Evolutionary conservation across 1,139 yeast genomes (phyloP).

Genomic region (Kodamaea sp.): DNA sequence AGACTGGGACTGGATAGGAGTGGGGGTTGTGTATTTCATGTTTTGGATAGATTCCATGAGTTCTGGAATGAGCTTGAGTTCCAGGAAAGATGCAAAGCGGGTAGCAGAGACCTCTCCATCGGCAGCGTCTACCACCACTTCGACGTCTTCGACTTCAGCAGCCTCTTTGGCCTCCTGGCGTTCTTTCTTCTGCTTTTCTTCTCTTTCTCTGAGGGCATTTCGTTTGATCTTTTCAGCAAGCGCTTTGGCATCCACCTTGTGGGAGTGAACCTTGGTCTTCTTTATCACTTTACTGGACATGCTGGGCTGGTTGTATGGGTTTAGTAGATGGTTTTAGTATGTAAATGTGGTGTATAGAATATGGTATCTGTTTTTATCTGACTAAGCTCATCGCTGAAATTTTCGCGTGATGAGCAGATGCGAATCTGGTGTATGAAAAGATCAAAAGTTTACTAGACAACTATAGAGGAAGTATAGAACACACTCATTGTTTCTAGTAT

Average conservation of each 20-base stretch:
- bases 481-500: too few relatives aligned
- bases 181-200: constrained; percentile 20
- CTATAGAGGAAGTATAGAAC: too few relatives aligned
- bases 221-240: constrained; percentile 55
- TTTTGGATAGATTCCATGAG: constrained; percentile 75
- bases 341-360: too few relatives aligned
- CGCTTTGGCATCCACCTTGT: constrained; percentile 22
- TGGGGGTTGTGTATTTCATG: constrained; percentile 66
- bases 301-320: too few relatives aligned
- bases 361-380: too few relatives aligned
- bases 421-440: too few relatives aligned
- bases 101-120: constrained; percentile 7
- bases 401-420: too few relatives aligned
- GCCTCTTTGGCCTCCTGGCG: constrained; percentile 23
- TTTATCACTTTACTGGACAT: constrained; percentile 15
- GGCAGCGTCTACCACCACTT: constrained; percentile 18
- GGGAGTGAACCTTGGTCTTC: constrained; percentile 9
- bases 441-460: too few relatives aligned
- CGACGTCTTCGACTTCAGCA: constrained; percentile 15
- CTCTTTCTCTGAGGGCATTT: constrained; percentile 40
- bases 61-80: constrained; percentile 74
- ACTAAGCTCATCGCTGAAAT: too few relatives aligned
- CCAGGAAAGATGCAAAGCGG: constrained; percentile 41
- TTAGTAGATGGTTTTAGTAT: too few relatives aligned
- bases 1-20: constrained; percentile 90